Evolutionary conservation across 2,329 filamentous ascomycete genomes (phyloP), one percentile per base, ranked within the genome.

Genomic region (Huntiella abstrusa): DNA sequence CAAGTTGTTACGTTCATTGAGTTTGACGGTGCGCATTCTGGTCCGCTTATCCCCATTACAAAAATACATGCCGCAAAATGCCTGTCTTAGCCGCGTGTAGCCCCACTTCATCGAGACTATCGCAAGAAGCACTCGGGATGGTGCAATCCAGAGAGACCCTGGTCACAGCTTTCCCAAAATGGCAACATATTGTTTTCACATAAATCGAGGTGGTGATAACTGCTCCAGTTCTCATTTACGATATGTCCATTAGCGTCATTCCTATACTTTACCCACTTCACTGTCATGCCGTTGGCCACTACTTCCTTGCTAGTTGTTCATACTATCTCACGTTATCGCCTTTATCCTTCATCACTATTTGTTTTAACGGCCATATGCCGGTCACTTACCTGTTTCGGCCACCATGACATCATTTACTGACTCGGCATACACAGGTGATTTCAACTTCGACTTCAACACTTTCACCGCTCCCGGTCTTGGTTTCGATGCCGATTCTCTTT

Each of bases 61-160:
- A 28, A 28, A 28, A 28, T 28, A 28, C 22, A 28, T 10, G 7
- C 7, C 22, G 22, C 22, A 28, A 28, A 10, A 28, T 28, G 22
- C 22, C 22, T 28, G 22, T 10, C 22, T 10, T 28, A 28, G 22
- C 22, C 37, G 37, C 16, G 16, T 12, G 38, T 40, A 19, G 22
- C 38, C 38, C 47, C 43, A 46, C 47, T 38, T 46, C 22, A 39
- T 19, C 10, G 2, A 33, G n/a, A 33, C 3, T 33, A 63, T 64
- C 68, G 65, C 66, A 58, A 58, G 43, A 45, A 41, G 35, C 15
- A 39, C 54, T 54, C 57, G 54, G 60, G 64, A 75, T 75, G 70
- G 66, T 69, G 72, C 69, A 67, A 76, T 75, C 22, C 22, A 28
- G 10, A 28, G 22, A 70, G 60, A 71, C 64, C 70, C 70, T 74